Percentiles rank a stretch among this genome's conserved stretches.
phyloP scores from a whole-genome alignment of 2,329 filamentous ascomycete genomes.

The Metarhizium guizhouense region DNA sequence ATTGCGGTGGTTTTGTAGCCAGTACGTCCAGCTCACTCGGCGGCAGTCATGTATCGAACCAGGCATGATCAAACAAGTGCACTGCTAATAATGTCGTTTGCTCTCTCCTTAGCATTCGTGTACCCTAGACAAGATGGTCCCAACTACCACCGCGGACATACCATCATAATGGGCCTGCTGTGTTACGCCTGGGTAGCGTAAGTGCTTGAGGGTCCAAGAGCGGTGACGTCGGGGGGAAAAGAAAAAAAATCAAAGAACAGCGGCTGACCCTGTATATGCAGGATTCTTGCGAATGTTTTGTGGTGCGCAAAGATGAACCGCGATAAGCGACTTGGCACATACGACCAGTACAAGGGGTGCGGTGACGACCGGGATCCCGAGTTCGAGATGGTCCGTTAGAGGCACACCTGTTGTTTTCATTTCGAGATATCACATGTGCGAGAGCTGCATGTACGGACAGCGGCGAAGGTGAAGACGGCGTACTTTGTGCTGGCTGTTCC shows the following conservation, averaged over 20 bases:
- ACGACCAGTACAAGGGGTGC: conserved; percentile 44
- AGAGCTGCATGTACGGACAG: not conserved
- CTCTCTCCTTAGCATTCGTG: conserved; percentile 38
- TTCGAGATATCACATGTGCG: not conserved
- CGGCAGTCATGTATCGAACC: not conserved
- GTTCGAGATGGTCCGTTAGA: conserved; percentile 50
- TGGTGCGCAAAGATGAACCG: conserved; percentile 56
- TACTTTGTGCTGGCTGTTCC: not conserved
- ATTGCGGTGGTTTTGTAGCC: conserved; percentile 58
- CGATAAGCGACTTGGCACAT: conserved; percentile 52
- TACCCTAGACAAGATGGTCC: conserved; percentile 50
- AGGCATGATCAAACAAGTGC: not conserved
- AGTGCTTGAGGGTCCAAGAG: conserved; percentile 18
- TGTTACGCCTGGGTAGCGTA: conserved; percentile 56
- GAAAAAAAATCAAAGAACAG: no score
- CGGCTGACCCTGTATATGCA: conserved; percentile 22
- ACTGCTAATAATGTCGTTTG: not conserved
- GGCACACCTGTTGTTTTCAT: no score
- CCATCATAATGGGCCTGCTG: conserved; percentile 49
- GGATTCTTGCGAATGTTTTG: conserved; percentile 37
- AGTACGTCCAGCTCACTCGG: conserved; percentile 24
- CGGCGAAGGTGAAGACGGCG: not conserved
- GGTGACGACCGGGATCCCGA: conserved; percentile 56
- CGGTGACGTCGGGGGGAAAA: not conserved
- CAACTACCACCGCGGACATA: conserved; percentile 52